Conservation (phyloP, 169 alveolate genomes). For the Eimeria praecox region DNA sequence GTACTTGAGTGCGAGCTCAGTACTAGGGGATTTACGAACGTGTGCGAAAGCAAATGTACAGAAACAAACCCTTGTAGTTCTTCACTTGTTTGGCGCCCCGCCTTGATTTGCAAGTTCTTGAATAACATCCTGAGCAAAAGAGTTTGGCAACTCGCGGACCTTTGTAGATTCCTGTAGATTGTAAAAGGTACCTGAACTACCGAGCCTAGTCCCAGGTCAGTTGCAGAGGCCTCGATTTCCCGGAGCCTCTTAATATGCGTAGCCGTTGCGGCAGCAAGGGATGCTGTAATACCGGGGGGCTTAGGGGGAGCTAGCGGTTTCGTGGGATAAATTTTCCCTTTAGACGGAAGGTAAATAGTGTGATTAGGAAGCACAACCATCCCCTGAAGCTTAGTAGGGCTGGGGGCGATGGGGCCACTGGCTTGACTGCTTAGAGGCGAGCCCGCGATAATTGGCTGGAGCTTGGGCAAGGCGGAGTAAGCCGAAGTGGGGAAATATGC, state of each 20-base stretch:
- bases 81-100: constrained; percentile 25
- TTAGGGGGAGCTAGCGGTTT: constrained; percentile 44
- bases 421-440: constrained; percentile 1
- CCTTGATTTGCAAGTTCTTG: constrained; percentile 63
- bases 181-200: not conserved
- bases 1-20: constrained; percentile 54
- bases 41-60: not conserved
- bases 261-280: constrained; percentile 68
- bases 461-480: constrained; percentile 44
- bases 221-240: constrained; percentile 13
- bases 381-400: constrained; percentile 56
- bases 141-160: not conserved
- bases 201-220: constrained; percentile 28
- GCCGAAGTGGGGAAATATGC: constrained; percentile 75
- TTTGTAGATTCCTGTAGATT: constrained; percentile 14
- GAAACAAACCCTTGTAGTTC: not conserved
- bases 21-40: constrained; percentile 36
- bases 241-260: constrained; percentile 38
- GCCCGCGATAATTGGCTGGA: constrained; percentile 3
- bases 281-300: constrained; percentile 32
- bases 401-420: constrained; percentile 68
- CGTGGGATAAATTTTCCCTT: not conserved
- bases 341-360: constrained; percentile 72
- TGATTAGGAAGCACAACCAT: constrained; percentile 67
- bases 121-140: constrained; percentile 26